These are phyloP conservation scores for Salvia rosmarinus DNA, from an alignment of 257 asterid species.

Conservation along the genomic window DNA sequence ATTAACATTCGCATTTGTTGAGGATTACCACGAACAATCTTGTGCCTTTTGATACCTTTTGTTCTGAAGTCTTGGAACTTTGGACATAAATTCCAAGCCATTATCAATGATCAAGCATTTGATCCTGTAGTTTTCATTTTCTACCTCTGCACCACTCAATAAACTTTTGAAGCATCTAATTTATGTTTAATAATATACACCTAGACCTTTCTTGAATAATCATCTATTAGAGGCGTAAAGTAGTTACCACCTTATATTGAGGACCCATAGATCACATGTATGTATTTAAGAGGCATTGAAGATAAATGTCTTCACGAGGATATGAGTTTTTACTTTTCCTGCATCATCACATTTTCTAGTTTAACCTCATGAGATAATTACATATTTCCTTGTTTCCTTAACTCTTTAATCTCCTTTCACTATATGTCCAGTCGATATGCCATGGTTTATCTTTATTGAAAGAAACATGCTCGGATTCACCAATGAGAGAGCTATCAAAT, in stretches of 20 bases:
- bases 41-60: too few relatives aligned
- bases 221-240: too few relatives aligned
- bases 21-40: too few relatives aligned
- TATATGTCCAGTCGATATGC: background rate
- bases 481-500: background rate
- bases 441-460: background rate
- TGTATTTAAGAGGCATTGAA: background rate
- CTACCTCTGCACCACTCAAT: too few relatives aligned
- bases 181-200: too few relatives aligned
- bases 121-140: too few relatives aligned
- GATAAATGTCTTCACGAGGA: background rate
- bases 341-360: background rate
- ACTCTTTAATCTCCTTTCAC: background rate
- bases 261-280: background rate
- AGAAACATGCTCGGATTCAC: background rate
- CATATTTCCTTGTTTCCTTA: background rate
- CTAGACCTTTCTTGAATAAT: too few relatives aligned
- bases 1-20: too few relatives aligned
- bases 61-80: too few relatives aligned
- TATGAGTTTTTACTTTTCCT: background rate
- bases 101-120: too few relatives aligned
- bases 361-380: background rate
- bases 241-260: background rate
- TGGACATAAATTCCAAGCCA: too few relatives aligned
- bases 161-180: too few relatives aligned